Base-by-base conservation (phyloP, 2,329 filamentous ascomycete species). In the Achaetomium macrosporum region DNA sequence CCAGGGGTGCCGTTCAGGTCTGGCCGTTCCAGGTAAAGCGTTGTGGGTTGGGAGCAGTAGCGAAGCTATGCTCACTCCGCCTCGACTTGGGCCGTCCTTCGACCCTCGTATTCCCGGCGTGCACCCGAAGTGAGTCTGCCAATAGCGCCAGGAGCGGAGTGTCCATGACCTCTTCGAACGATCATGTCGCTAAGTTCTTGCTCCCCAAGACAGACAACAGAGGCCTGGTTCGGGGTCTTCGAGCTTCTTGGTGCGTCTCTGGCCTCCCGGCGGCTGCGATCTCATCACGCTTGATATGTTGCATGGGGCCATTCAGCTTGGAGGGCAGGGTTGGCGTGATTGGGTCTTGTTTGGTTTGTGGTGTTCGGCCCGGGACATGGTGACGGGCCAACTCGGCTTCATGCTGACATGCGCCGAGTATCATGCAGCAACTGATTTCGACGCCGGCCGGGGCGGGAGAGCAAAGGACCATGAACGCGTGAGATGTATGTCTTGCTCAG, bases 371-470 rank as follows among this genome's bases (percentile, higher is more conserved):
- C 39, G 16, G 39, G 16, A 15, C 29, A 41, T 31, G 31, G 31
- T 15, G 29, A 50, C 55, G 51, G 52, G 42, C 51, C 49, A 57
- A 57, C 42, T 44, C 49, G 30, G 19, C 15, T 43, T 44, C 56
- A 43, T 53, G 56, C 56, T 53, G 53, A 55, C 53, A 47, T 19
- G 29, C 12, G 7, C 16, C 9, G 5, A 6, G 20, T 9, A 43
- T 42, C 41, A 16, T 42, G 35, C 30, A 29, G 35, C 37, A 48
- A 17, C 33, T 41, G 25, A 47, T 15, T 13, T n/a, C 13, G 35
- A 37, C 11, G 4, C 2, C 4, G 30, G 19, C 43, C 1, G 20
- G 42, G 31, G 17, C 42, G 39, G 39, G 42, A 15, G 30, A 30
- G 10, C 20, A 36, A 40, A 44, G 29, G 5, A 15, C 45, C 20